Conservation (phyloP, 2,329 filamentous ascomycete species). For the Cordyceps fumosorosea region DNA sequence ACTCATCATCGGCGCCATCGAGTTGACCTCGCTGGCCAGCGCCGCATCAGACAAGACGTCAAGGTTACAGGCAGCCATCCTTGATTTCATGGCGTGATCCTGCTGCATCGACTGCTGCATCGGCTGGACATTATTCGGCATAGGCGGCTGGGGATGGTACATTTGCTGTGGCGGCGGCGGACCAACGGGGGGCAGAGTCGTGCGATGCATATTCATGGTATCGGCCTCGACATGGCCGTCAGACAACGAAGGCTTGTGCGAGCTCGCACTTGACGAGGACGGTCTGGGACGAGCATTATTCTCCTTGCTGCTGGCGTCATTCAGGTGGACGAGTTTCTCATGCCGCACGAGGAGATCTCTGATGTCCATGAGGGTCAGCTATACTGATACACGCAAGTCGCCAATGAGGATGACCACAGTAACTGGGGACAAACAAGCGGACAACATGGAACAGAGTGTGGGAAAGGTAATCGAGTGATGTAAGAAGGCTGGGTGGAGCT, state of each 20-base stretch:
- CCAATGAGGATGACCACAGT: slow-evolving; percentile 7
- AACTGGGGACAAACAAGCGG: not conserved
- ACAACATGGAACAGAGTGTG: not conserved
- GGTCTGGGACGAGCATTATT: slow-evolving; percentile 46
- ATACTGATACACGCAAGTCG: slow-evolving; percentile 19
- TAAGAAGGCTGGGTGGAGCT: slow-evolving; percentile 9
- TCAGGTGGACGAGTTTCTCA: slow-evolving; percentile 59
- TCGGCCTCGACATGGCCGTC: slow-evolving; percentile 42
- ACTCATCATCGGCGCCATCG: slow-evolving; percentile 44
- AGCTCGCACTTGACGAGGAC: slow-evolving; percentile 38
- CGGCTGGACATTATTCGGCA: slow-evolving; percentile 21
- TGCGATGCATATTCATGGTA: slow-evolving; percentile 38
- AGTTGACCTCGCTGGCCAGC: slow-evolving; percentile 47
- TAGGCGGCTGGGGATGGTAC: slow-evolving; percentile 17
- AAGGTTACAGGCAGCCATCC: slow-evolving; percentile 47
- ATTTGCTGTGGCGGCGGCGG: slow-evolving; percentile 20
- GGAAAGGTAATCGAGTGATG: slow-evolving; percentile 11
- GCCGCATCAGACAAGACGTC: slow-evolving; percentile 55
- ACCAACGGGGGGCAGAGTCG: slow-evolving; percentile 22
- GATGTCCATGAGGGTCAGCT: slow-evolving; percentile 52
- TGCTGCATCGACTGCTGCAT: slow-evolving; percentile 34
- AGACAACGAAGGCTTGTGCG: slow-evolving; percentile 39
- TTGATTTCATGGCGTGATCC: slow-evolving; percentile 38
- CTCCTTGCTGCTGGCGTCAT: slow-evolving; percentile 44
- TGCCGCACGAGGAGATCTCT: slow-evolving; percentile 58